Evolutionary conservation across 163 green algal genomes (phyloP).

Genomic region (Chlorella variabilis): DNA sequence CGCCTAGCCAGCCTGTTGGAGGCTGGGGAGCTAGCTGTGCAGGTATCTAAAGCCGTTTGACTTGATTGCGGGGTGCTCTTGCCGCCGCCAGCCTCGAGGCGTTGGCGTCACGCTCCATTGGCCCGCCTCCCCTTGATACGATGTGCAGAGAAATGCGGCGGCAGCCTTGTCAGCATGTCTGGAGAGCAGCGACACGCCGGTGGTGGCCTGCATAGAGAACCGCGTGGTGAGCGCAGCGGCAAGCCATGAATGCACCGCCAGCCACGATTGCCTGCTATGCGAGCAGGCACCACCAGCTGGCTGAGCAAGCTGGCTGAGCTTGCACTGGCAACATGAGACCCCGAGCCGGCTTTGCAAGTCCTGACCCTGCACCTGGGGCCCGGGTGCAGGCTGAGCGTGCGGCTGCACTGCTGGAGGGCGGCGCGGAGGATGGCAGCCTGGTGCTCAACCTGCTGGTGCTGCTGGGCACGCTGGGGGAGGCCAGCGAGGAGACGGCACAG

Average conservation of each 20-base stretch:
- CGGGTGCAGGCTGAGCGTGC: constrained; percentile 2
- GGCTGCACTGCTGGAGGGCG: background rate
- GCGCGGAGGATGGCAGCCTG: background rate
- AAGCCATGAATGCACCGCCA: background rate
- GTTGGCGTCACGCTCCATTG: too few species aligned
- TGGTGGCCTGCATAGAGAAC: constrained; percentile 12
- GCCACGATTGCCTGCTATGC: too few species aligned
- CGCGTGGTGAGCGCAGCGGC: background rate
- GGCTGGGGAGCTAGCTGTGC: background rate
- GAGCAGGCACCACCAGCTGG: too few species aligned
- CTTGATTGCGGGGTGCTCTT: too few species aligned
- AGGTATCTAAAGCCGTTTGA: background rate
- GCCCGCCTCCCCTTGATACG: background rate
- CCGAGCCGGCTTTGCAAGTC: too few species aligned
- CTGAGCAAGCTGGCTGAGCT: too few species aligned
- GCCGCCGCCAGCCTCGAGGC: too few species aligned
- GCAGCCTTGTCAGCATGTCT: constrained; percentile 21
- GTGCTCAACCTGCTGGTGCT: constrained; percentile 37
- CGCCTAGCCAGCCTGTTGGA: background rate
- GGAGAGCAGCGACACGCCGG: constrained; percentile 10
- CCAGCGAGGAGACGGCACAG: background rate
- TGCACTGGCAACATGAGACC: too few species aligned
- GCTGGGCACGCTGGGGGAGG: constrained; percentile 38
- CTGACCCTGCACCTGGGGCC: too few species aligned
- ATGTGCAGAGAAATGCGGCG: constrained; percentile 28